Conservation (phyloP, 139 green algal species). For the Nannochloris sp. region DNA sequence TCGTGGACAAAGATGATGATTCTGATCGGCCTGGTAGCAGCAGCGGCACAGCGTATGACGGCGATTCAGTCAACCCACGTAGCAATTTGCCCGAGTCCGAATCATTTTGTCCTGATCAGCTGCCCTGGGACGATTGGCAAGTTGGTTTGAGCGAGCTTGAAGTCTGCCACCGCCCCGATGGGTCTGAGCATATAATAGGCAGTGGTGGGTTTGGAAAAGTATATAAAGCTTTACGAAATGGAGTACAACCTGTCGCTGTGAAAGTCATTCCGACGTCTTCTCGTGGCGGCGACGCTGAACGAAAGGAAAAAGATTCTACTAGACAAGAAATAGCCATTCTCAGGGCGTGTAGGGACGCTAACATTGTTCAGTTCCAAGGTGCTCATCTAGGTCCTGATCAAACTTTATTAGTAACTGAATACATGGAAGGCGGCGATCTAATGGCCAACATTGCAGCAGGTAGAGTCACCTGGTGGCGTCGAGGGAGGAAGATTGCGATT, state of each 20-base stretch:
- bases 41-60: no score
- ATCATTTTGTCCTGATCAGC: no score
- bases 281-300: no score
- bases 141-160: neutral
- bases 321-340: constrained; percentile 30
- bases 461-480: constrained; percentile 14
- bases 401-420: constrained; percentile 42
- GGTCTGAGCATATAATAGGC: constrained; percentile 20
- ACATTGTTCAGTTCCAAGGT: constrained; percentile 43
- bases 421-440: constrained; percentile 40
- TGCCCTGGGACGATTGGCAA: no score
- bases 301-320: no score
- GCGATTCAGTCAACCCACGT: no score
- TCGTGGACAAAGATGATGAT: no score
- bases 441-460: constrained; percentile 16
- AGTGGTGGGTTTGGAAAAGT: constrained; percentile 24
- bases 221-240: constrained; percentile 36
- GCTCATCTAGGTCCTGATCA: constrained; percentile 4
- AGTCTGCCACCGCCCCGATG: constrained; percentile 3
- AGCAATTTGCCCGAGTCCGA: no score
- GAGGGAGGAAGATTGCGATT: constrained; percentile 28
- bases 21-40: no score
- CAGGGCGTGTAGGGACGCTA: constrained; percentile 22
- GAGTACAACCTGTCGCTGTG: constrained; percentile 28
- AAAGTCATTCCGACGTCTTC: no score